A percentile compares a stretch with the other conserved stretches of the same genome.
phyloP scores from a whole-genome alignment of 1,284 basidiomycete species.

The Baeospora myosura region DNA sequence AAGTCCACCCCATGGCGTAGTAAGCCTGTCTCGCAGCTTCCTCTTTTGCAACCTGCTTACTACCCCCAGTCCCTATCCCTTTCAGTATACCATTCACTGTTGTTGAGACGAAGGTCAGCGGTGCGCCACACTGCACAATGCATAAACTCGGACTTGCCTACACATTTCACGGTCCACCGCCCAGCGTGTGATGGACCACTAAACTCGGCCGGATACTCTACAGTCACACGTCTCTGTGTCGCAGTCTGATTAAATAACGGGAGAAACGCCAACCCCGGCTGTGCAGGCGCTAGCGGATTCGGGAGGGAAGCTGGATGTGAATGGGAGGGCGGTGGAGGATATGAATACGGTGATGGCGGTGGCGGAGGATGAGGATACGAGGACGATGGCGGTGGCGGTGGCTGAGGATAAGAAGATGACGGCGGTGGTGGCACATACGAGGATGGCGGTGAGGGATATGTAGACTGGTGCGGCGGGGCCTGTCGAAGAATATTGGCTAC shows the following conservation, averaged over 20 bases:
- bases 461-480: background rate
- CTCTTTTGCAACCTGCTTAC: slow-evolving; percentile 69
- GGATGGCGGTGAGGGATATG: background rate
- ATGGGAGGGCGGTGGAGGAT: slow-evolving; percentile 20
- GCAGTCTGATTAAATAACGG: slow-evolving; percentile 67
- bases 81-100: slow-evolving; percentile 67
- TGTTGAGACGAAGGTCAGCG: slow-evolving; percentile 10
- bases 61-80: slow-evolving; percentile 51
- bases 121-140: slow-evolving; percentile 4
- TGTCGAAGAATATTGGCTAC: background rate
- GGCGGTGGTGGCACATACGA: background rate
- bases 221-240: slow-evolving; percentile 49
- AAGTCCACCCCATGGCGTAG: slow-evolving; percentile 65
- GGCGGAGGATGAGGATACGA: slow-evolving; percentile 18
- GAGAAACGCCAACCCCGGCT: slow-evolving; percentile 52
- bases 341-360: slow-evolving; percentile 16
- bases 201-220: slow-evolving; percentile 53
- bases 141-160: slow-evolving; percentile 34
- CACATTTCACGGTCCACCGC: slow-evolving; percentile 56
- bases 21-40: slow-evolving; percentile 64
- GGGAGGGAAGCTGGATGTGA: too few relatives aligned
- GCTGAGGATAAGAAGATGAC: slow-evolving; percentile 13
- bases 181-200: slow-evolving; percentile 59
- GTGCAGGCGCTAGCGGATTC: slow-evolving; percentile 53
- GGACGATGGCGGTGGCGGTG: slow-evolving; percentile 11